Base-by-base conservation (phyloP, 2,329 filamentous ascomycete genomes). In the Laburnicola sp. region DNA sequence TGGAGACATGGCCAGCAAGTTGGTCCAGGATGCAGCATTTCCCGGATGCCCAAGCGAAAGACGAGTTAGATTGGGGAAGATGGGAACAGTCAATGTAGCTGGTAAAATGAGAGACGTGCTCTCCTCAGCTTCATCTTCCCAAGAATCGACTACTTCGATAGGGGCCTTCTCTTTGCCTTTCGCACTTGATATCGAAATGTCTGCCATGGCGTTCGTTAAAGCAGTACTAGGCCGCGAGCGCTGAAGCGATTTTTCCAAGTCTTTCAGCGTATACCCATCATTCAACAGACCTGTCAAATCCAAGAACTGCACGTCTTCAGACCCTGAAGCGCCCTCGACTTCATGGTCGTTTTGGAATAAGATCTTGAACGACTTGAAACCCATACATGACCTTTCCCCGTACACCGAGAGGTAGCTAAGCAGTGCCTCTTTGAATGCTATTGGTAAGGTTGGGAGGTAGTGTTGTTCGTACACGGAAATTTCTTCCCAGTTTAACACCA, bases 1-100 rank as follows among this genome's bases (percentile, higher is more conserved):
- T 0, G 78, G 75, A 0, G 83, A 75, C 1, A 86, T 64, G 1
- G 72, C 68, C 2, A 86, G 71, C 2, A 87, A 74, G 4, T 80
- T 76, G 10, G 75, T 68, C 84, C 84, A 87, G 8, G 76, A 81
- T 1, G 78, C 77, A 23, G 71, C 71, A 2, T 66, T 51, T 3
- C 73, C 71, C 2, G 80, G 80, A 46, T 83, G 75, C 2, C 82
- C 81, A 1, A 86, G 76, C 2, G 81, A 86, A 5, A 86, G 74
- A 49, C 80, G 81, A 30, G 78, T 82, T 22, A 87, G 73, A 37
- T 80, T 77, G 3, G 73, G 62, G 61, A 85, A 85, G 7, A 68
- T 67, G 35, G 54, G 66, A 9, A 53, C 60, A 22, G 45, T 54
- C n/a, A 69, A 56, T 10, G 57, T 59, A 1, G 56, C 60, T 28